Conservation (phyloP, 2,329 filamentous ascomycete genomes). For the Curvularia lunata region DNA sequence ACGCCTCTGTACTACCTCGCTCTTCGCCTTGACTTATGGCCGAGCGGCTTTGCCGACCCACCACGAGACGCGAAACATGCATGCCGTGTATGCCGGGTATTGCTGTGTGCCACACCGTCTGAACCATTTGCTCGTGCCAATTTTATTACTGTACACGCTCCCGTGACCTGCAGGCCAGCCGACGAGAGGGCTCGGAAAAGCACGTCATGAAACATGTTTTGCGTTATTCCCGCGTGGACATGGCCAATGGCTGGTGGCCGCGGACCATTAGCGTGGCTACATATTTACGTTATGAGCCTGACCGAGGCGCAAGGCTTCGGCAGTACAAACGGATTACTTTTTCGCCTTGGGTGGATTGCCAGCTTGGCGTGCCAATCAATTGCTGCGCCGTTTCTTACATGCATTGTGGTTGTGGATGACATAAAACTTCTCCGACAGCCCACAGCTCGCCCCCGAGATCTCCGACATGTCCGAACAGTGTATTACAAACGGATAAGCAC, state of each 20-base stretch:
- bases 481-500: neutral
- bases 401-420: neutral
- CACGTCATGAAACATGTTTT: conserved; percentile 17
- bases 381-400: neutral
- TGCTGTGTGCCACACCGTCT: neutral
- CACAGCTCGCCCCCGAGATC: neutral
- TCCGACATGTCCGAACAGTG: neutral
- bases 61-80: neutral
- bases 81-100: neutral
- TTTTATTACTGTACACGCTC: neutral
- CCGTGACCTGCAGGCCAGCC: neutral
- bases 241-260: neutral
- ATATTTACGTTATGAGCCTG: neutral
- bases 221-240: conserved; percentile 10
- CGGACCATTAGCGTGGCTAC: neutral
- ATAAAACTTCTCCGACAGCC: neutral
- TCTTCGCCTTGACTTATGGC: neutral
- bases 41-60: neutral
- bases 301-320: neutral
- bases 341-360: neutral
- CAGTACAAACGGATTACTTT: neutral
- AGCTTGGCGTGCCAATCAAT: neutral
- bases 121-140: neutral
- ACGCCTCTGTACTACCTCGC: neutral
- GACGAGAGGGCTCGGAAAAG: conserved; percentile 3